These are phyloP conservation scores for Boletus bicolor DNA, from an alignment of 768 basidiomycete species.

Conservation along the genomic window DNA sequence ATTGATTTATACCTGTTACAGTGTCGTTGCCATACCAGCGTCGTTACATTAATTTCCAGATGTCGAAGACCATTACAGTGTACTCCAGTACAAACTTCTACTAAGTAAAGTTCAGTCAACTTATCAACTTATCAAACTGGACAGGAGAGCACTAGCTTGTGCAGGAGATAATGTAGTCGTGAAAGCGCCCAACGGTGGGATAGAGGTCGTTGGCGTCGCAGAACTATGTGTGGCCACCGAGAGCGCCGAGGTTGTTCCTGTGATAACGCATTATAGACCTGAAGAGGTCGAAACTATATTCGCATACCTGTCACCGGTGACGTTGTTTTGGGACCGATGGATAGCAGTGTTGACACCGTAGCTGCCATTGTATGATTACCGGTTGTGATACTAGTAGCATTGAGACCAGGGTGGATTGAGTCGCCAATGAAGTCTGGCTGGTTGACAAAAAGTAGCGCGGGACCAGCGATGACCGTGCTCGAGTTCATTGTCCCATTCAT, in stretches of 20 bases:
- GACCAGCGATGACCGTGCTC: slow-evolving; percentile 59
- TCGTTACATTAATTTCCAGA: slow-evolving; percentile 7
- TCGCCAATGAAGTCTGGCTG: slow-evolving; percentile 48
- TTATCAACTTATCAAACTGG: slow-evolving; percentile 23
- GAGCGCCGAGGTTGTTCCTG: slow-evolving; percentile 18
- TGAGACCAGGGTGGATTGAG: slow-evolving; percentile 37
- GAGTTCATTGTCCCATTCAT: slow-evolving; percentile 42
- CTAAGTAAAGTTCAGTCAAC: not conserved
- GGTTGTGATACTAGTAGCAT: not conserved
- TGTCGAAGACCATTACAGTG: not conserved
- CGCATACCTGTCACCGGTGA: not conserved
- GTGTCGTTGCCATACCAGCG: slow-evolving; percentile 1
- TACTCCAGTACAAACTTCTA: slow-evolving; percentile 1
- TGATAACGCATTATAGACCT: not conserved
- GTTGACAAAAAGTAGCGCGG: slow-evolving; percentile 62
- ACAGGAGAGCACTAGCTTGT: slow-evolving; percentile 32
- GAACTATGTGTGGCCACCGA: slow-evolving; percentile 24
- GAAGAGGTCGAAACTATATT: not conserved
- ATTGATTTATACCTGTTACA: slow-evolving; percentile 27
- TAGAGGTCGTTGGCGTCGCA: slow-evolving; percentile 21
- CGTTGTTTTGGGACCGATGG: not conserved
- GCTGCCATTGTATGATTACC: not conserved
- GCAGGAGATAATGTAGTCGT: slow-evolving; percentile 24
- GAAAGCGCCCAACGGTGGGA: not conserved
- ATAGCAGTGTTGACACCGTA: not conserved